Base-by-base conservation (phyloP, 2,329 filamentous ascomycete genomes). In the Triangularia verruculosa region DNA sequence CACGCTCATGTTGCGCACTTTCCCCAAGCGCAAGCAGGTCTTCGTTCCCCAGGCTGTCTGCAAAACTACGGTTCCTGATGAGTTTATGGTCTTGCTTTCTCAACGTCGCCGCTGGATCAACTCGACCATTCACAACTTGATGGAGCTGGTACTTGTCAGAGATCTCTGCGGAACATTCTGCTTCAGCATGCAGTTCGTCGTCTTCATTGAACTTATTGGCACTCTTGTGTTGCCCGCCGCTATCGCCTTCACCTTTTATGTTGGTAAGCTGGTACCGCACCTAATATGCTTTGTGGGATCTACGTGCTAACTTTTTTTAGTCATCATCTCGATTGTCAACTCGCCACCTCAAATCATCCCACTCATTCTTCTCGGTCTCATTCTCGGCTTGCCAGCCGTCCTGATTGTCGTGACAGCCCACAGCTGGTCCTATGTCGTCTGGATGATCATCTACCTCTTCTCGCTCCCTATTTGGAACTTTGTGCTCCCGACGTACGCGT, bases 131-230 rank as follows among this genome's bases (percentile, higher is more conserved):
- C 95, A 99, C 82, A 99, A 99, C 75, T 82, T 99, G 53, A 97
- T 99, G 91, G 95, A 99, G 78, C 86, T 99, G 64, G 88, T 98
- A 59, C 86, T 99, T 32, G 96, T 99, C 53, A 88, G 93, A 68
- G 95, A 99, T 80, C 86, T 99, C 15, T 99, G 95, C 74, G 95
- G 95, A 69, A 99, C 95, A 2, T 99, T 99, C 81, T 99, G 96
- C 82, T 99, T 99, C 83, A 97, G 92, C 77, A 99, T 99, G 95
- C 95, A 99, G 78, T 99, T 99, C 75, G 89, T 99, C 68, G 90
- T 99, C 67, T 96, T 93, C 75, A 91, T 99, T 73, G 95, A 99
- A 78, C 83, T 99, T 61, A 85, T 98, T 61, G 95, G 95, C 71
- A 99, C 96, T 1, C 82, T 99, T 61, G 95, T 99, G 11, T 83